phyloP scores from a whole-genome alignment of 306 rosid species.

The Luffa aegyptiaca region DNA sequence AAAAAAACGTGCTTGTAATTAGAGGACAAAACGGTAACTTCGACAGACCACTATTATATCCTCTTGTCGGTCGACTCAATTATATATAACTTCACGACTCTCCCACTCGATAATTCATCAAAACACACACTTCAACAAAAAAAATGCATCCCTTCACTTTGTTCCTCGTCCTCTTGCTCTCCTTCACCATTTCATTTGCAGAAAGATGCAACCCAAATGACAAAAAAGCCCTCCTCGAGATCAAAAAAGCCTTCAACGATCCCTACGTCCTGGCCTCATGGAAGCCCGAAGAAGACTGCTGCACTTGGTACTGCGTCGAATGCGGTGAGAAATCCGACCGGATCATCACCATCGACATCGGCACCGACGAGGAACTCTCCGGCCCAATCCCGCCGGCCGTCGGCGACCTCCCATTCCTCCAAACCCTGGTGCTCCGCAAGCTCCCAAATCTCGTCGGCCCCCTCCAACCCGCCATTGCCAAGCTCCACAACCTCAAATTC shows the following conservation, averaged over 20 bases:
- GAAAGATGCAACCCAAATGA: constrained; percentile 52
- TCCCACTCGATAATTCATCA: neutral
- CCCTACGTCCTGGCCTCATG: constrained; percentile 56
- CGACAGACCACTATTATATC: too few species aligned
- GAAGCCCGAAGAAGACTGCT: constrained; percentile 50
- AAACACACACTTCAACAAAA: too few species aligned
- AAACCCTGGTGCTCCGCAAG: constrained; percentile 38
- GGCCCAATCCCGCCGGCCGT: constrained; percentile 49
- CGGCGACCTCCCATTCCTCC: constrained; percentile 55
- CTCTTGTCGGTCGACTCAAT: too few species aligned
- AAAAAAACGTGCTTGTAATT: too few species aligned
- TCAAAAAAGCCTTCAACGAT: constrained; percentile 50
- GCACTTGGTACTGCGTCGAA: constrained; percentile 45
- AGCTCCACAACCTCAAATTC: constrained; percentile 33
- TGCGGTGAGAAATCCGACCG: constrained; percentile 56
- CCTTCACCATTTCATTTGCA: constrained; percentile 24
- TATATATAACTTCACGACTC: neutral
- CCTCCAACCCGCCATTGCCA: constrained; percentile 45
- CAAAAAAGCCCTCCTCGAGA: constrained; percentile 51
- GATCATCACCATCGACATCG: constrained; percentile 32
- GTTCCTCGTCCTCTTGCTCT: constrained; percentile 4
- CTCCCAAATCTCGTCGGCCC: constrained; percentile 48
- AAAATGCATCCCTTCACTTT: neutral
- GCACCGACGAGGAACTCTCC: constrained; percentile 22
- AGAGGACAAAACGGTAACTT: too few species aligned